Conservation (phyloP, 352 stramenopile genomes). For the Phytophthora pisi region DNA sequence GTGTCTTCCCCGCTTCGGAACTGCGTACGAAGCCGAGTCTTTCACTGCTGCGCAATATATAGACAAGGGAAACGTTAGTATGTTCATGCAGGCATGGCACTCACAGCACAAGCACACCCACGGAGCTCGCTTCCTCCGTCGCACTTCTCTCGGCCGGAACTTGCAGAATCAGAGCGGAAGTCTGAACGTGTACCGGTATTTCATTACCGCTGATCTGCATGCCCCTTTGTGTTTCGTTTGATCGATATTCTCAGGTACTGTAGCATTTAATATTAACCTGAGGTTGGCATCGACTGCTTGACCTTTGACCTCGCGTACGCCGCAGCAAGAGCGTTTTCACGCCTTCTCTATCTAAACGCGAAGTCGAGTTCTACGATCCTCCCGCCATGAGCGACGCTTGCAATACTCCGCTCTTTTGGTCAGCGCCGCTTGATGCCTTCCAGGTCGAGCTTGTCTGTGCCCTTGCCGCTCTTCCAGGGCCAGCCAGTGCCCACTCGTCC, state of each 20-base stretch:
- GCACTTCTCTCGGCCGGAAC: not conserved
- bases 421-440: conserved; percentile 58
- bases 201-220: not conserved
- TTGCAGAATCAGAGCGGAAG: too few relatives aligned
- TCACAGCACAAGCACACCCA: not conserved
- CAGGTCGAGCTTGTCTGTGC: conserved; percentile 55
- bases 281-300: not conserved
- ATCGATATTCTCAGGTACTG: conserved; percentile 21
- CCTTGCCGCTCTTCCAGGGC: conserved; percentile 66
- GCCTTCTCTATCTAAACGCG: conserved; percentile 12
- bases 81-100: not conserved
- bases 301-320: too few relatives aligned
- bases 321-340: not conserved
- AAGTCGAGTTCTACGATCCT: not conserved
- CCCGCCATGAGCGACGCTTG: not conserved
- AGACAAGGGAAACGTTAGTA: not conserved
- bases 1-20: not conserved
- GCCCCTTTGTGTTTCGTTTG: not conserved
- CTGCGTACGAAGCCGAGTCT: not conserved
- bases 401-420: not conserved
- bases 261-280: conserved; percentile 36
- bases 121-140: not conserved
- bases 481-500: conserved; percentile 63
- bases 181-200: too few relatives aligned
- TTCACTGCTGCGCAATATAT: not conserved